phyloP scores from a whole-genome alignment of 177 flowering plant genomes.

The Tripterygium wilfordii region DNA sequence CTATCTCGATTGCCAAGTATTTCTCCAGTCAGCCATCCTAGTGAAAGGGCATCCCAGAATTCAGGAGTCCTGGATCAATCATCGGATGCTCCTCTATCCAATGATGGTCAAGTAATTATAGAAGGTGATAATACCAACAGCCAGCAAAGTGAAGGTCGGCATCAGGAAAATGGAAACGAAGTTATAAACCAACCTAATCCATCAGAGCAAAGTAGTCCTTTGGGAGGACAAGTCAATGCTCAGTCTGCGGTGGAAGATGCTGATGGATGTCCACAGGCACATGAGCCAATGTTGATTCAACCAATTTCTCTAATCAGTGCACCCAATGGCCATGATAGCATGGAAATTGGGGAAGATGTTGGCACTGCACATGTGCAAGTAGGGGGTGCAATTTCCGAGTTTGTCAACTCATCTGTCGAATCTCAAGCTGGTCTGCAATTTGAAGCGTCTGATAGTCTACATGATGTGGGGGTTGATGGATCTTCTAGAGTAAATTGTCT shows the following conservation, averaged over 20 bases:
- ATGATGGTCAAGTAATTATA: slow-evolving; percentile 23
- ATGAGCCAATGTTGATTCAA: slow-evolving; percentile 30
- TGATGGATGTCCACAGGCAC: slow-evolving; percentile 20
- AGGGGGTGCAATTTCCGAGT: slow-evolving; percentile 27
- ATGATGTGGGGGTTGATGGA: slow-evolving; percentile 24
- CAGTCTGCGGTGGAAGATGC: slow-evolving; percentile 28
- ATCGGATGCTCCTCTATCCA: slow-evolving; percentile 26
- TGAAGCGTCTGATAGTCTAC: slow-evolving; percentile 13
- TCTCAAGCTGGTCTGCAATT: slow-evolving; percentile 14
- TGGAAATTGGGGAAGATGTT: slow-evolving; percentile 55
- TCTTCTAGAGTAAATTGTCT: slow-evolving; percentile 35
- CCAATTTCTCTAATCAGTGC: slow-evolving; percentile 19
- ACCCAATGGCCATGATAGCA: slow-evolving; percentile 34
- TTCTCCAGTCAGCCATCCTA: slow-evolving; percentile 28
- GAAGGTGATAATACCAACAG: slow-evolving; percentile 27
- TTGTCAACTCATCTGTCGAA: slow-evolving; percentile 20
- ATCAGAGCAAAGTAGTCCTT: slow-evolving; percentile 22
- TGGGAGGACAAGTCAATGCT: slow-evolving; percentile 21
- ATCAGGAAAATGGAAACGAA: slow-evolving; percentile 24
- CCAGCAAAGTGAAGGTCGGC: slow-evolving; percentile 34
- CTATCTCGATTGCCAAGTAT: slow-evolving; percentile 45
- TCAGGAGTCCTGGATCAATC: slow-evolving; percentile 36
- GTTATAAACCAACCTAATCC: slow-evolving; percentile 21
- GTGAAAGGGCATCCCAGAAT: slow-evolving; percentile 38
- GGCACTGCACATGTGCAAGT: slow-evolving; percentile 20